phyloP scores from a whole-genome alignment of 2,329 filamentous ascomycete genomes.

The Cladosporium halotolerans region DNA sequence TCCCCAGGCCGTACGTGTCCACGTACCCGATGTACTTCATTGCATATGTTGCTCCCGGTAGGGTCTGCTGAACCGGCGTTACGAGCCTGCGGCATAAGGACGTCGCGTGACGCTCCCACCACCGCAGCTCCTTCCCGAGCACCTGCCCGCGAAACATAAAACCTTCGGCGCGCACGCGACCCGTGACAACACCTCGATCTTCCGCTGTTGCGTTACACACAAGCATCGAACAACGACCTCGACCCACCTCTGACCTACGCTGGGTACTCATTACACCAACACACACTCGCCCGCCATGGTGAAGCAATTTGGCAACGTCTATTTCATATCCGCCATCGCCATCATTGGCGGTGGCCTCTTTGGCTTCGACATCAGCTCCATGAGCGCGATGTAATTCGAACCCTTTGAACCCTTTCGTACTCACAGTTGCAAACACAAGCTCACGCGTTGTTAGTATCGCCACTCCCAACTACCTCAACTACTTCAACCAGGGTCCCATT shows the following conservation, averaged over 20 bases:
- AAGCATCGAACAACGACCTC: not conserved
- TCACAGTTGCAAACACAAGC: conserved; percentile 34
- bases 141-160: no score
- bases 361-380: conserved; percentile 72
- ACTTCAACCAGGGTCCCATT: conserved; percentile 55
- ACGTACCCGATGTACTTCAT: no score
- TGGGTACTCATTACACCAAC: not conserved
- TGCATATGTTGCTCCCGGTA: no score
- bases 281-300: conserved; percentile 6
- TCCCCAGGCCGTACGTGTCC: no score
- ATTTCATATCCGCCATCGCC: conserved; percentile 52
- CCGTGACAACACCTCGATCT: no score
- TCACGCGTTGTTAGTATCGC: conserved; percentile 46
- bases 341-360: conserved; percentile 64
- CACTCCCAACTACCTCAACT: conserved; percentile 57
- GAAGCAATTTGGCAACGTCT: conserved; percentile 49
- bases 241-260: not conserved
- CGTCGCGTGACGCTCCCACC: no score
- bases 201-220: no score
- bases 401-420: not conserved
- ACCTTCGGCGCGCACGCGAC: no score
- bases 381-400: conserved; percentile 47
- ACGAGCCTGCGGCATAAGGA: no score
- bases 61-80: no score
- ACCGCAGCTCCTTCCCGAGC: no score